Percentiles rank a stretch among this genome's conserved stretches.
These are phyloP conservation scores for Fusarium armeniacum DNA, from an alignment of 2,329 filamentous ascomycete genomes.

Conservation along the genomic window DNA sequence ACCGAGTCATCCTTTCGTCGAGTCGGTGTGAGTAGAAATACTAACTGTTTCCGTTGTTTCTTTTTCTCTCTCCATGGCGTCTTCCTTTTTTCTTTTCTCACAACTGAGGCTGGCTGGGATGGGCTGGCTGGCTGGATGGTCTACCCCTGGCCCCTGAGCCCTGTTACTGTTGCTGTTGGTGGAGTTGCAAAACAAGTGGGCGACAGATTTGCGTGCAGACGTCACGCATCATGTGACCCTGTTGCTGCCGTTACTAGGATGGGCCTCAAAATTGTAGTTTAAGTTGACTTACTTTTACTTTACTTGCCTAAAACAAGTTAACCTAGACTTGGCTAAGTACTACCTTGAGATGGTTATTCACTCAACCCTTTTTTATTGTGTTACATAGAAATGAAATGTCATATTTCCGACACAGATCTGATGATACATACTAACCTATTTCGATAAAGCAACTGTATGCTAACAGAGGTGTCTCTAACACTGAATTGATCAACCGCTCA, in stretches of 20 bases:
- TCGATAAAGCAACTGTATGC: background rate
- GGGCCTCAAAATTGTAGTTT: conserved; percentile 7
- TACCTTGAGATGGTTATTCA: background rate
- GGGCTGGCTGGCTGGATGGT: background rate
- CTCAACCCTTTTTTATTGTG: background rate
- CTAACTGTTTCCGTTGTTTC: background rate
- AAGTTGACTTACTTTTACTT: conserved; percentile 1
- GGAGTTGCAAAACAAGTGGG: conserved; percentile 34
- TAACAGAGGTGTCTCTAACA: background rate
- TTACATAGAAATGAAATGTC: background rate
- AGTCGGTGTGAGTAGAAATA: conserved; percentile 27
- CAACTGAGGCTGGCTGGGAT: background rate
- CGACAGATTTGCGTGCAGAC: conserved; percentile 45
- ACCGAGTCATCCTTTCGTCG: conserved; percentile 8
- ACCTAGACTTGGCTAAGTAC: background rate
- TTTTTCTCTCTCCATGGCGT: background rate
- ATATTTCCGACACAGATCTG: background rate
- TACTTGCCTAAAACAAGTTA: conserved; percentile 1
- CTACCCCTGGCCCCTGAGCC: conserved; percentile 22
- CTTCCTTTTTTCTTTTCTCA: background rate
- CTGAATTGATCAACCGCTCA: background rate
- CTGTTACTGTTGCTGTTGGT: conserved; percentile 32
- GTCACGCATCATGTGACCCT: conserved; percentile 45
- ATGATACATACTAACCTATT: background rate
- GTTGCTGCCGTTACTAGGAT: conserved; percentile 10